A percentile compares a stretch with the other conserved stretches of the same genome.
Conservation (phyloP, 2,329 filamentous ascomycete species). For the Xylariaceae sp. region DNA sequence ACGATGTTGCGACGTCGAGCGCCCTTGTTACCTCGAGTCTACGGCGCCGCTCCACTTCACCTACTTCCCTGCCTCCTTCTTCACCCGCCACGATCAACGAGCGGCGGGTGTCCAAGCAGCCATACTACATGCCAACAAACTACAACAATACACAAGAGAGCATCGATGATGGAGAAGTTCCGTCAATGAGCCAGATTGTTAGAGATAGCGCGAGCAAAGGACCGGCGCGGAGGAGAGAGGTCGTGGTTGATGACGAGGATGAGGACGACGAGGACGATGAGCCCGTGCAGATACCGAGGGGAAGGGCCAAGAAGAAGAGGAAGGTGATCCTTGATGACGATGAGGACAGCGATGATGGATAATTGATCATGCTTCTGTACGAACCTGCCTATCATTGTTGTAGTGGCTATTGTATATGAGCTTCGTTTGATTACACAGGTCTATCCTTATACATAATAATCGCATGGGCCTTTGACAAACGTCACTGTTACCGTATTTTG, state of each 20-base stretch:
- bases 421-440: too few species aligned
- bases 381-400: too few species aligned
- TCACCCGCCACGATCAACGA: slow-evolving; percentile 9
- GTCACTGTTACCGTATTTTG: too few species aligned
- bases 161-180: slow-evolving; percentile 18
- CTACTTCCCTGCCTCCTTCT: slow-evolving; percentile 20
- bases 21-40: slow-evolving; percentile 21
- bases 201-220: slow-evolving; percentile 1
- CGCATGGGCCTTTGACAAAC: too few species aligned
- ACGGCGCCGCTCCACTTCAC: slow-evolving; percentile 10
- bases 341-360: neutral
- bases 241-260: slow-evolving; percentile 3
- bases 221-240: neutral
- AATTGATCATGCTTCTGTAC: too few species aligned
- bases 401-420: too few species aligned
- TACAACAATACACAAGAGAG: slow-evolving; percentile 19
- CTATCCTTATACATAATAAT: too few species aligned
- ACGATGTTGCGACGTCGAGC: slow-evolving; percentile 26
- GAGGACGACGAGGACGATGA: slow-evolving; percentile 2
- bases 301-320: neutral
- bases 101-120: neutral
- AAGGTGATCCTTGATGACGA: neutral
- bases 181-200: slow-evolving; percentile 27
- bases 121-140: slow-evolving; percentile 17
- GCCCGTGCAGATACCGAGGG: neutral